Evolutionary conservation across 1,139 yeast species (phyloP), one percentile per base, ranked within the genome.

Genomic region (Kodamaea arcana): DNA sequence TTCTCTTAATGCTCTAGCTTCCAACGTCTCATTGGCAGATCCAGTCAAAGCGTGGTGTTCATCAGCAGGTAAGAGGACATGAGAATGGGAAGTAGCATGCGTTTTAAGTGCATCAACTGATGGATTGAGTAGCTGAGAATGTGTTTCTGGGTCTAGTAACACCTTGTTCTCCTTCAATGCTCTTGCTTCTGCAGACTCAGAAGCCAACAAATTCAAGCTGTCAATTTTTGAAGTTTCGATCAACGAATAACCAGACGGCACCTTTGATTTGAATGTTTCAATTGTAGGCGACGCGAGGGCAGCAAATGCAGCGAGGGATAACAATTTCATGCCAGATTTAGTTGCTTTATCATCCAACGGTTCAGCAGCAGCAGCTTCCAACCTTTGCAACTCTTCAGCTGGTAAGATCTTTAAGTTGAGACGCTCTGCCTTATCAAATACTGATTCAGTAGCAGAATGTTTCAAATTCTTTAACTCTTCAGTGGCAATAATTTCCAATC

Each of bases 91-190:
- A 0, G 36, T 31, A 1, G 65, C 62, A 27, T 43, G 45, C 5
- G 24, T 13, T 14, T 32, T 32, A 21, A 44, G 24, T 7, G 34
- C 29, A 9, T 35, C 42, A 14, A 41, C 27, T 8, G 42, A n/a
- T 4, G 44, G 47, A 14, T 29, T 31, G 4, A 39, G 35, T 26
- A 40, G 32, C n/a, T 24, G 25, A 7, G 25, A 32, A 20, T 36
- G 39, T 13, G 36, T 33, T 2, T 31, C 33, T 12, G 46, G 42
- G 9, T 31, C 30, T 1, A 49, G 20, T 4, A 62, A 15, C 6
- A 58, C 40, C 45, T 45, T 50, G 17, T 48, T 43, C 21, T 45
- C 48, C 20, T 43, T 47, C 5, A 32, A 20, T 3, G 62, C 62
- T 28, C 38, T 50, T 1, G 44, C 52, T 12, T 43, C 51, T 7